Base-by-base conservation (phyloP, 1,139 yeast species). In the Blastobotrys raffinosifermentans region DNA sequence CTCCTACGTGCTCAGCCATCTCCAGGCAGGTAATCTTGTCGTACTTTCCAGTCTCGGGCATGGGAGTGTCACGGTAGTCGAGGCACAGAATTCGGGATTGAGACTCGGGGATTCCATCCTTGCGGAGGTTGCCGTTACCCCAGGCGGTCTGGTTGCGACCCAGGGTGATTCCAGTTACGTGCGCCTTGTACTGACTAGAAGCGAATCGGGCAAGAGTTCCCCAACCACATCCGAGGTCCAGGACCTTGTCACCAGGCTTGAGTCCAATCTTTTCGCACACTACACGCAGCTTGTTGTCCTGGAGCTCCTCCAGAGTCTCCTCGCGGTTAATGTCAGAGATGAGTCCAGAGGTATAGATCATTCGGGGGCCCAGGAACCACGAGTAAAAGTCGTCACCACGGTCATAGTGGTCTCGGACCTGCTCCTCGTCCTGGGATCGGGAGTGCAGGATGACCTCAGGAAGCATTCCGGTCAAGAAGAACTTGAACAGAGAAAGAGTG, bases 1-100 rank as follows among this genome's bases (percentile, higher is more conserved):
- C 81, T 58, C 96, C 96, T 58, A 86, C 96, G 62, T 86, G 96
- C 70, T 86, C 96, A 29, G 94, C 89, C 96, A 86, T 86, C 70
- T 86, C 96, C 61, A 86, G 72, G 66, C 94, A 83, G 37, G 94
- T 81, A 58, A 86, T 86, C 64, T 86, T 85, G 68, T 86, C 79
- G 65, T 86, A 86, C 62, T 76, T 73, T 43, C 85, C 86, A 54
- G 64, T 67, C 31, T 61, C 60, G 25, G 93, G 82, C 42, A 75
- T 69, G 40, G 96, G 96, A 35, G 94, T 74, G 58, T 86, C 96
- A 66, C 96, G 81, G 70, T 87, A 86, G 64, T 86, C 96, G 60
- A 78, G 70, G 66, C 95, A 85, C 40, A 81, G 74, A 51, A 86
- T 81, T 59, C 73, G 70, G 37, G 87, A 77, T 67, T 86, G 95